Base-by-base conservation (phyloP, 1,139 yeast species). In the Blastobotrys persicus region DNA sequence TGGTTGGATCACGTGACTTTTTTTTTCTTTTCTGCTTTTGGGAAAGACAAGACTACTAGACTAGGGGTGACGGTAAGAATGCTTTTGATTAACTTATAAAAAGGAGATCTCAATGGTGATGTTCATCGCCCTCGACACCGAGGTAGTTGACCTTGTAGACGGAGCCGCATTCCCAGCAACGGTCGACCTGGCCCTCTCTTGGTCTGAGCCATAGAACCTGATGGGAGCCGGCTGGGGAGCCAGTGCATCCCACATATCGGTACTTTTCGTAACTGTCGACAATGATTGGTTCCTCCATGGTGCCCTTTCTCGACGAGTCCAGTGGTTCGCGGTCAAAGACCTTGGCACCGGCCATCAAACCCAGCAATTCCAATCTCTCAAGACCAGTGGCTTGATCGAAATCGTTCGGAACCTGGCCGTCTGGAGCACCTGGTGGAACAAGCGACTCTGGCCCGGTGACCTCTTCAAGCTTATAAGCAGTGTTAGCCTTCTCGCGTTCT, bases 81-180 rank as follows among this genome's bases (percentile, higher is more conserved):
- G 28, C 28, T 23, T 34, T 34, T 13, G 20, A 34, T 34, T 17
- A 34, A 34, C 39, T 34, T n/a, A 34, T 34, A 34, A 13, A 16
- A 16, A 34, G 39, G 39, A 13, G 13, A 34, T 14, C 11, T 23
- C 35, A 26, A 18, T 53, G 55, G 56, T 61, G 66, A 49, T 63
- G 67, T 54, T 65, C 68, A 52, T 65, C 68, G 38, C 68, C 74
- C 63, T 80, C 83, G 62, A 84, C 88, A 71, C 96, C 97, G 66
- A 91, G 80, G 75, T 84, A 85, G 75, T 89, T 88, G 64, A 92
- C 75, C 66, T 86, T 83, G 79, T 85, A 91, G 61, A 89, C 95
- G 61, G 91, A 85, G 72, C 99, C 99, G 73, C 98, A 92, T 72
- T 91, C 97, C 96, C 97, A 88, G 78, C 98, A 94, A 82, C 99